Conservation (phyloP, 169 alveolate genomes). For the Blepharisma undulans region DNA sequence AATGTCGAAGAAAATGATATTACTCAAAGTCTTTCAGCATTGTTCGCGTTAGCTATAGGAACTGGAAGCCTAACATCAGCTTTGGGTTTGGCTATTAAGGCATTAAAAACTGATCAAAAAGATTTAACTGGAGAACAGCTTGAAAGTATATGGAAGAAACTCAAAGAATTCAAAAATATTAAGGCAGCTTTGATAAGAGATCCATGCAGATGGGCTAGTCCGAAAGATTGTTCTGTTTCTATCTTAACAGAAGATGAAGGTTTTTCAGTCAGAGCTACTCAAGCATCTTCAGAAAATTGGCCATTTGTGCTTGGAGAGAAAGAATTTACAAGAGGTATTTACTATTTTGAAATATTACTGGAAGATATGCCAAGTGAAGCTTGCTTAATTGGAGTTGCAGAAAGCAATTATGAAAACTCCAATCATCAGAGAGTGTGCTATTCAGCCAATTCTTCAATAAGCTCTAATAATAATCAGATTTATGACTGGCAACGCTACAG, state of each 20-base stretch:
- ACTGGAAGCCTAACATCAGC: constrained; percentile 27
- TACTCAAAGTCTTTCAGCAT: neutral
- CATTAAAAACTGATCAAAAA: neutral
- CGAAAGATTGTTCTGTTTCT: neutral
- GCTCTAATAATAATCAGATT: neutral
- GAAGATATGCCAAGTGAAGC: neutral
- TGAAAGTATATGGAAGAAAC: neutral
- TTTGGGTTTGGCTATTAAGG: neutral
- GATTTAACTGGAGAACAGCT: neutral
- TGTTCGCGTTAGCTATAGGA: constrained; percentile 1
- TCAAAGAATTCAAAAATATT: neutral
- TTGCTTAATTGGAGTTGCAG: neutral
- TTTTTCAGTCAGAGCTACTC: no score
- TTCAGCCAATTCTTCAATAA: neutral
- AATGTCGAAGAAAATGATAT: neutral
- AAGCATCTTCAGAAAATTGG: neutral
- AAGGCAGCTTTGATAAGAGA: neutral
- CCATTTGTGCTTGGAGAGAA: neutral
- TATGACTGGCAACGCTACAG: neutral
- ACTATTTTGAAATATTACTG: constrained; percentile 2
- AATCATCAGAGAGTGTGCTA: neutral
- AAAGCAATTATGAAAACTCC: neutral
- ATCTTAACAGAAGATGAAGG: neutral
- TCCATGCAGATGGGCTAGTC: neutral
- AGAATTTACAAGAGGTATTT: neutral